These are phyloP conservation scores for Cairneyella variabilis DNA, from an alignment of 495 filamentous ascomycete species.

Conservation along the genomic window DNA sequence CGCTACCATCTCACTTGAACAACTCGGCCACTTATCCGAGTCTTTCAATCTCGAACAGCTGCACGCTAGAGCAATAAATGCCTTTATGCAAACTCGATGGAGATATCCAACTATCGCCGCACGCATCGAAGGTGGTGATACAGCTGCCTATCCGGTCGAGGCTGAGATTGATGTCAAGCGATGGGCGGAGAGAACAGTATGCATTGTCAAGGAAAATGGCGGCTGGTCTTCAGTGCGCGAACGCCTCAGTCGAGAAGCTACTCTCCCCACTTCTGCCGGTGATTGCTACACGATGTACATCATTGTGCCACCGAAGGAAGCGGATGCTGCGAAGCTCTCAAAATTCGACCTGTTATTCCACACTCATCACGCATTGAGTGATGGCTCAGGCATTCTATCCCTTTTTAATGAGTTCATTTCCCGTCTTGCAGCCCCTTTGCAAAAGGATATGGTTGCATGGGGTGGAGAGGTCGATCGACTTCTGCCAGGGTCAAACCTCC, in stretches of 20 bases:
- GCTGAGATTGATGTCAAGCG: neutral
- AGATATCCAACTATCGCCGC: conserved; percentile 5
- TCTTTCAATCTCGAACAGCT: neutral
- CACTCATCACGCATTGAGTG: conserved; percentile 3
- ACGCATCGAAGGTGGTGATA: neutral
- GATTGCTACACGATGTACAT: conserved; percentile 9
- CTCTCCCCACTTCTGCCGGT: neutral
- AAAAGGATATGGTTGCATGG: neutral
- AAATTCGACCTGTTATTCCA: conserved; percentile 9
- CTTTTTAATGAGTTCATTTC: conserved; percentile 10
- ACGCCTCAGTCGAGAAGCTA: neutral
- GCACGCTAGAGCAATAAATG: neutral
- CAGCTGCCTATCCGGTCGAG: conserved; percentile 1
- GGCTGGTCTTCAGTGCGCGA: conserved; percentile 3
- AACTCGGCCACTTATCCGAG: neutral
- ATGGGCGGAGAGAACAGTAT: conserved; percentile 2
- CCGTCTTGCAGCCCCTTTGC: neutral
- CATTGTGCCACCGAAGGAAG: neutral
- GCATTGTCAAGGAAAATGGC: neutral
- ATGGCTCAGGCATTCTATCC: neutral
- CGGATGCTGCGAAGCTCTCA: neutral
- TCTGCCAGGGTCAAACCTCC: neutral
- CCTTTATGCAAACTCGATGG: conserved; percentile 3
- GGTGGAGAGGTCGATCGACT: conserved; percentile 2
- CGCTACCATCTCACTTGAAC: neutral